Base-by-base conservation (phyloP, 2,329 filamentous ascomycete genomes). In the Coniosporium tulheliwenetii region DNA sequence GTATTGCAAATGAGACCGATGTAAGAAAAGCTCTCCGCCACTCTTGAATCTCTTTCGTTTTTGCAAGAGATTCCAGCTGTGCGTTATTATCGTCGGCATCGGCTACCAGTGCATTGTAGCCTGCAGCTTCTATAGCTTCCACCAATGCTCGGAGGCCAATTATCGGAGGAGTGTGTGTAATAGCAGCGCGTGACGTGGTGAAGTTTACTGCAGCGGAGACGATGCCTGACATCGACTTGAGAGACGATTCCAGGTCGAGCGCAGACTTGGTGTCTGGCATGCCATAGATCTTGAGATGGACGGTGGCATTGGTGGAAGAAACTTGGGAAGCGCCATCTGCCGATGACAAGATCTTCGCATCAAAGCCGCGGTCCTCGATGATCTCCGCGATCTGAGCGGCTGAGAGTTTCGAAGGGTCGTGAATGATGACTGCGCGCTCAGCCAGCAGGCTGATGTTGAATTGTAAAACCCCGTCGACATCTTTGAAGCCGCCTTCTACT, bases 391-490 rank as follows among this genome's bases (percentile, higher is more conserved):
- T 85, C 57, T 83, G 74, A 10, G 84, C 79, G 0, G 82, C 62
- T 0, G 81, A 61, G 1, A 96, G 67, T 52, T 81, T 76, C 2
- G 71, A 60, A 1, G 80, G 70, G 51, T 95, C 80, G 57, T 96
- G 89, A 1, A 86, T 73, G 48, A 95, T 77, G 33, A 95, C 81
- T 3, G 87, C 89, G 44, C 89, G 78, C 59, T 96, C 91, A 3
- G 91, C 93, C 30, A 96, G 71, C 48, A 98, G 66, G 61, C 85
- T 94, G 58, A 98, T 93, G 55, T 94, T 94, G 67, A 96, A 94
- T 48, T 86, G 84, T 42, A 85, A 56, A 12, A 96, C 61, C 15
- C 91, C 91, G 8, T 82, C 76, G 2, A 89, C 62, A 46, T 73
- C 75, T 48, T 77, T 75, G 61, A 98, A 91, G 3, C 82, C 85